Evolutionary conservation across 495 filamentous ascomycete species (phyloP).

Genomic region (Lasiosphaeriaceae sp.): DNA sequence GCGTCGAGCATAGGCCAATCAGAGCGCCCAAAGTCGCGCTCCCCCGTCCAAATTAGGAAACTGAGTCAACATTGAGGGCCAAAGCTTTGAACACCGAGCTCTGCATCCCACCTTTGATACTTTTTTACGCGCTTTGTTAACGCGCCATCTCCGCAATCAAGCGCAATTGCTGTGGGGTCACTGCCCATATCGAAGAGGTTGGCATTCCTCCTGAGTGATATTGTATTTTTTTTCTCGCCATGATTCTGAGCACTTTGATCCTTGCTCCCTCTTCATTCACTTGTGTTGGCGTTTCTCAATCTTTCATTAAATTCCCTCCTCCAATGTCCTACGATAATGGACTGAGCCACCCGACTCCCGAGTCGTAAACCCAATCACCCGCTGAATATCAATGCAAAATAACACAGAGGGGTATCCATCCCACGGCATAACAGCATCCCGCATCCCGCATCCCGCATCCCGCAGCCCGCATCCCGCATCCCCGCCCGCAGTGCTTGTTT

Average conservation of each 20-base stretch:
- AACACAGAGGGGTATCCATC: too few relatives aligned
- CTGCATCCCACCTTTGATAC: neutral
- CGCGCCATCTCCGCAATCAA: neutral
- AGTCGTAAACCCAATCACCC: too few relatives aligned
- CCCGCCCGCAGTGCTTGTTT: too few relatives aligned
- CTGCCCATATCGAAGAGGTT: neutral
- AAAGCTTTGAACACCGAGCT: neutral
- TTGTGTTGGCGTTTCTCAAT: too few relatives aligned
- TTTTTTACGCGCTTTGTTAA: neutral
- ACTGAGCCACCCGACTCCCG: too few relatives aligned
- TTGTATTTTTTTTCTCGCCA: neutral
- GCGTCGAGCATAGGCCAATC: constrained; percentile 21
- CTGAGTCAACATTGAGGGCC: constrained; percentile 17
- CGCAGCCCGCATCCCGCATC: too few relatives aligned
- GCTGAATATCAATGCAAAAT: too few relatives aligned
- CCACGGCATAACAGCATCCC: too few relatives aligned
- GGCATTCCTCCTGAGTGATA: neutral
- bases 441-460: too few relatives aligned
- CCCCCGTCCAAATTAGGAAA: constrained; percentile 19
- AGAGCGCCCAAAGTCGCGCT: constrained; percentile 11
- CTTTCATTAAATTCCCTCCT: too few relatives aligned
- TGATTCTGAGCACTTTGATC: neutral
- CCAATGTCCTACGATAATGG: too few relatives aligned
- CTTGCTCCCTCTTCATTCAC: neutral
- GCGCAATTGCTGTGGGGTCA: neutral